Evolutionary conservation across 495 filamentous ascomycete species (phyloP).

Genomic region (Neurospora sp.): DNA sequence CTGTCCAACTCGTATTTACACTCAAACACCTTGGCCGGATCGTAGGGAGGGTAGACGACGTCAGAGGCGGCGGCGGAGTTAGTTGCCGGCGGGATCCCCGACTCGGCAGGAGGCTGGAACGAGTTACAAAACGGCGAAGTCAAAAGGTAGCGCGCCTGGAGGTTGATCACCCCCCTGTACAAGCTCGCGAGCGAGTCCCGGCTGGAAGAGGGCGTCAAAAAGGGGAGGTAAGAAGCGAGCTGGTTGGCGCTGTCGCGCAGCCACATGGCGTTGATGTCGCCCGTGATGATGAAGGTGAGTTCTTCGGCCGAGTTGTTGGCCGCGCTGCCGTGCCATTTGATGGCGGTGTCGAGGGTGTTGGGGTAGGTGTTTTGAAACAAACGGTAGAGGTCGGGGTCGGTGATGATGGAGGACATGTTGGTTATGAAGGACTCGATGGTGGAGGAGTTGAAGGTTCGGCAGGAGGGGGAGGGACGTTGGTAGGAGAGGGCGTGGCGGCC

Average conservation of each 20-base stretch:
- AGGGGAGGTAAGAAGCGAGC: constrained; percentile 50
- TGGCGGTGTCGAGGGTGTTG: constrained; percentile 59
- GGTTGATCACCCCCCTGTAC: constrained; percentile 55
- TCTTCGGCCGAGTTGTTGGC: constrained; percentile 33
- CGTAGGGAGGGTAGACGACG: constrained; percentile 12
- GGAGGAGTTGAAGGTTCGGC: constrained; percentile 51
- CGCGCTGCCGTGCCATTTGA: constrained; percentile 51
- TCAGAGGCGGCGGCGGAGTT: constrained; percentile 14
- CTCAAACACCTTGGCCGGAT: constrained; percentile 28
- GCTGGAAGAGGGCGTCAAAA: constrained; percentile 37
- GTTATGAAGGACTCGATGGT: constrained; percentile 44
- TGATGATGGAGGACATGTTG: constrained; percentile 38
- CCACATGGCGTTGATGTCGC: constrained; percentile 74
- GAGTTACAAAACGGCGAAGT: constrained; percentile 54
- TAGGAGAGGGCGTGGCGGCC: constrained; percentile 42
- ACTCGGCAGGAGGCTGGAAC: constrained; percentile 52
- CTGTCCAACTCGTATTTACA: constrained; percentile 62
- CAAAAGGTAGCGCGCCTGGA: constrained; percentile 52
- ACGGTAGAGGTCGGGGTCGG: constrained; percentile 54
- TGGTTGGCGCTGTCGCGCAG: constrained; percentile 60
- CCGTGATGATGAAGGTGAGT: constrained; percentile 38
- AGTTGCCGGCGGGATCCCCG: constrained; percentile 30
- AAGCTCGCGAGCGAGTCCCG: constrained; percentile 45
- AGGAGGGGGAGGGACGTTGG: constrained; percentile 43
- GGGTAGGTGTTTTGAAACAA: constrained; percentile 58